Evolutionary conservation across 495 filamentous ascomycete genomes (phyloP), one percentile per base, ranked within the genome.

Genomic region (Neurospora sp.): DNA sequence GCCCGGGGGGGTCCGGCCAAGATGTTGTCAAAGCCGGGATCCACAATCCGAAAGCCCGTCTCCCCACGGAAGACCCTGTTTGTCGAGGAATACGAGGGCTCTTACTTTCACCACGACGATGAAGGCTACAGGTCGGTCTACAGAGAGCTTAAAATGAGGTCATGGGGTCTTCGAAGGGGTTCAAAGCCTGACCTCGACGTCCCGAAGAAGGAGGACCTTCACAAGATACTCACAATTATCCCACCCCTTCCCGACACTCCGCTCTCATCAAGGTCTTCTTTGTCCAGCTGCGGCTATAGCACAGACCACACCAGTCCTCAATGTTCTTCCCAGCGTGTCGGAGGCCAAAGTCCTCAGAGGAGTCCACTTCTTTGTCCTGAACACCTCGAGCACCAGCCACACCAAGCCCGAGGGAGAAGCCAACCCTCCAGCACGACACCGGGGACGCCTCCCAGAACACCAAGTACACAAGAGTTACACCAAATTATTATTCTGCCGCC

Each of bases 201-300:
- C 69, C 72, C 78, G 39, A 78, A 79, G 73, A 79, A 82, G 74
- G 83, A 83, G 71, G 82, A 81, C 70, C 78, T 85, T 69, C 82
- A 85, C 74, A 78, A 78, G 38, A 81, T 66, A 35, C 54, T 83
- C 38, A 73, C 79, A 27, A 72, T 78, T 48, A 73, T 85, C 70
- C 84, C 84, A 48, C 81, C 84, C 14, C 72, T 85, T 16, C 83
- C 84, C 59, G 82, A 84, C 48, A 85, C 82, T 20, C 83, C 84
- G 23, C 79, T 82, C 72, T 85, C 85, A 23, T 87, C 84, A 23
- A 78, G 79, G 27, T 84, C 82, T 72, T 88, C 85, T 78, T 83
- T 86, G 76, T 82, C 79, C 79, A 85, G 80, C 69, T 83, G 75
- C 71, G 82, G 87, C 71, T 73, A 79, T 72, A 76, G 72, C 44